Evolutionary conservation across 2,329 filamentous ascomycete species (phyloP).

Genomic region (Talaromyces sp.): DNA sequence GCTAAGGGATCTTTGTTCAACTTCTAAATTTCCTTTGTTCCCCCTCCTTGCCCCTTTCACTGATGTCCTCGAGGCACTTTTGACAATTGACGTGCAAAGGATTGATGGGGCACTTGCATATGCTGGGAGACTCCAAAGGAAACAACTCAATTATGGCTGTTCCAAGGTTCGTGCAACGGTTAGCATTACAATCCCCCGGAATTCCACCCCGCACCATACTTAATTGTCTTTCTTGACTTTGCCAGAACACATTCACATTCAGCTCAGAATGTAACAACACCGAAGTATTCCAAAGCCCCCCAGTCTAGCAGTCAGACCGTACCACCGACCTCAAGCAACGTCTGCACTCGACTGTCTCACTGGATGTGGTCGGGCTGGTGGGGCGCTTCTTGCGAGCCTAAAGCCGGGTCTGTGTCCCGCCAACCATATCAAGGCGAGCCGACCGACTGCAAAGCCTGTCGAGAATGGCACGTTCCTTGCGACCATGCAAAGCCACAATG

Average conservation of each 20-base stretch:
- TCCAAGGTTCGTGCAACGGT: not conserved
- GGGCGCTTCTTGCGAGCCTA: slow-evolving; percentile 12
- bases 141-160: not conserved
- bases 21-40: not conserved
- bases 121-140: not conserved
- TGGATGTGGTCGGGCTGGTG: slow-evolving; percentile 28
- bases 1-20: not conserved
- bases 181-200: not conserved
- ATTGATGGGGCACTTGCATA: too few species aligned
- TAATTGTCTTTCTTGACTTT: not conserved
- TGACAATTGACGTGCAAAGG: not conserved
- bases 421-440: slow-evolving; percentile 13
- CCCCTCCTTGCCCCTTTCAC: too few species aligned
- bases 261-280: too few species aligned
- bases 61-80: too few species aligned
- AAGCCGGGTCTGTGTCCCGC: slow-evolving; percentile 1
- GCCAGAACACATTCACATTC: too few species aligned
- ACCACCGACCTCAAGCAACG: slow-evolving; percentile 2
- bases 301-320: not conserved
- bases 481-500: slow-evolving; percentile 34
- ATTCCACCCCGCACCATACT: not conserved
- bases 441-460: slow-evolving; percentile 31
- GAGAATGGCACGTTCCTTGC: slow-evolving; percentile 30
- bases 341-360: slow-evolving; percentile 20
- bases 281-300: not conserved